These are phyloP conservation scores for Hymenoscyphus repandus DNA, from an alignment of 2,329 filamentous ascomycete genomes.

Conservation along the genomic window DNA sequence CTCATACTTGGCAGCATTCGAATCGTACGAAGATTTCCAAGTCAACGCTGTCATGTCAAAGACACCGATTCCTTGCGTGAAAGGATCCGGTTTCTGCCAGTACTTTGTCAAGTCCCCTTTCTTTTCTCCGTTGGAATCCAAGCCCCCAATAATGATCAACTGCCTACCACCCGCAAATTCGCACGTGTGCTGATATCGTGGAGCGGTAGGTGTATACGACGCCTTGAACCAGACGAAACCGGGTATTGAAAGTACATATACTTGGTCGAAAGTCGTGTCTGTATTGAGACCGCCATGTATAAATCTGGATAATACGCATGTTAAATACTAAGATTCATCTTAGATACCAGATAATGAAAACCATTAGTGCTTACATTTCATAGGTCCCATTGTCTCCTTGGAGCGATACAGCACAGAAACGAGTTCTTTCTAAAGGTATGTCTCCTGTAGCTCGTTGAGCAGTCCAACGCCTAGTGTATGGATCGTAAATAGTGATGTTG, in stretches of 20 bases:
- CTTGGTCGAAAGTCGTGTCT: conserved; percentile 6
- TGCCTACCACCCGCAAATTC: conserved; percentile 14
- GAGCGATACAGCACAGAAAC: conserved; percentile 12
- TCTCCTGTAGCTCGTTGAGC: conserved; percentile 13
- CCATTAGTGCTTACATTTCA: conserved; percentile 10
- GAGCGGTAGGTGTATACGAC: conserved; percentile 4
- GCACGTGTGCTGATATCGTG: conserved; percentile 11
- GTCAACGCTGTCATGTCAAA: conserved; percentile 16
- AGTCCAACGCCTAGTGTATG: conserved; percentile 5
- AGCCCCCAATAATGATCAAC: conserved; percentile 16
- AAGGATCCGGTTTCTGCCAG: conserved; percentile 9
- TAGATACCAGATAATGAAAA: too few species aligned
- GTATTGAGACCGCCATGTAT: conserved; percentile 8
- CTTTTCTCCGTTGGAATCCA: conserved; percentile 6
- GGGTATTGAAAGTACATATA: conserved; percentile 19
- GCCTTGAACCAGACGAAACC: conserved; percentile 19
- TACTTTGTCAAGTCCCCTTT: too few species aligned
- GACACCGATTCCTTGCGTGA: conserved; percentile 15
- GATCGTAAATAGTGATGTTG: conserved; percentile 13
- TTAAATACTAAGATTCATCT: too few species aligned
- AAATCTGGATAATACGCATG: conserved; percentile 8
- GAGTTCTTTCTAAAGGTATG: conserved; percentile 9
- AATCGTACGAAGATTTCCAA: conserved; percentile 11
- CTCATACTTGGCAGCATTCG: conserved; percentile 11
- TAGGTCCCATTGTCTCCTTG: conserved; percentile 12